phyloP scores from a whole-genome alignment of 345 rosid genomes.

The Cochlearia excelsa region DNA sequence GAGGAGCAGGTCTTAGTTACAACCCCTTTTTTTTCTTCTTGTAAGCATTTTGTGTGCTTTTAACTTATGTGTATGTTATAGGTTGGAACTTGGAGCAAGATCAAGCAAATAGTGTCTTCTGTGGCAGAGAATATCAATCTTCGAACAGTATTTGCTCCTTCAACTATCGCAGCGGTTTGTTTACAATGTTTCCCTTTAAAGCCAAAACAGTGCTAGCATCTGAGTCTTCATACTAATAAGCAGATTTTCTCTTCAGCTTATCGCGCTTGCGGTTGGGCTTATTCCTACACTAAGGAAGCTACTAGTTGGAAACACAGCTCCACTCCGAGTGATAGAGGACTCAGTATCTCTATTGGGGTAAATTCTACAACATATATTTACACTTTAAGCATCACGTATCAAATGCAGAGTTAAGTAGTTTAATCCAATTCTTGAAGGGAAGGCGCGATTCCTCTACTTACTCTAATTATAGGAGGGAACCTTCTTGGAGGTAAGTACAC shows the following conservation, averaged over 20 bases:
- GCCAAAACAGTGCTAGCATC: constrained; percentile 6
- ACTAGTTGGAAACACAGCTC: constrained; percentile 53
- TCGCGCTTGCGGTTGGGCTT: constrained; percentile 53
- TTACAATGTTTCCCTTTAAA: constrained; percentile 3
- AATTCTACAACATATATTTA: constrained; percentile 24
- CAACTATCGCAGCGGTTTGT: constrained; percentile 57
- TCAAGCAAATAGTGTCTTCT: constrained; percentile 26
- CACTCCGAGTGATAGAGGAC: constrained; percentile 58
- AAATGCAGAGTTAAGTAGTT: constrained; percentile 10
- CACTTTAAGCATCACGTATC: background rate
- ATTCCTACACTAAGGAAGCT: constrained; percentile 43
- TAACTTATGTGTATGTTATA: constrained; percentile 16
- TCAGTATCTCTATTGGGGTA: constrained; percentile 56
- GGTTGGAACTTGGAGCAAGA: constrained; percentile 35
- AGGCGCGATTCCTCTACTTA: constrained; percentile 63
- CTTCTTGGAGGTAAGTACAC: constrained; percentile 50
- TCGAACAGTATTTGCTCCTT: constrained; percentile 53
- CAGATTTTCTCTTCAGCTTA: constrained; percentile 37
- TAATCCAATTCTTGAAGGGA: constrained; percentile 41
- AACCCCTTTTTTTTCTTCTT: constrained; percentile 7
- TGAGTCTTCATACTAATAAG: background rate
- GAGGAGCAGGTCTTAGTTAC: constrained; percentile 23
- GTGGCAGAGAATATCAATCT: constrained; percentile 39
- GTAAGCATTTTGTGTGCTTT: background rate
- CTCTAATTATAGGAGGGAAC: constrained; percentile 65